Conservation (phyloP, 1,284 basidiomycete species). For the Ceratorhiza oryzae-sativae region DNA sequence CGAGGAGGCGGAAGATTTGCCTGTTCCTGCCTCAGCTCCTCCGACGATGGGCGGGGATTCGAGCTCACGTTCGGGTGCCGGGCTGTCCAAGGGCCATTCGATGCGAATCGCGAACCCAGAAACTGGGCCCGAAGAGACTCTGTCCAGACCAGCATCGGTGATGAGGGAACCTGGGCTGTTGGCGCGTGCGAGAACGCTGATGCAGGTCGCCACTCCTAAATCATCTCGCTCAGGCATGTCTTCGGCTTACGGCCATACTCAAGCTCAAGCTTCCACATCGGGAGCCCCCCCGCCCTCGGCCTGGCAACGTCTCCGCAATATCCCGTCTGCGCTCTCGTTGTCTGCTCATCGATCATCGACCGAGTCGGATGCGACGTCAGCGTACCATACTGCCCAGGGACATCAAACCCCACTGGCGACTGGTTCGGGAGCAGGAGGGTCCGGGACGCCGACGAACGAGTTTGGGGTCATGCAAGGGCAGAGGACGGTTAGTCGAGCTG, state of each 20-base stretch:
- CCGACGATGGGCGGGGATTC: background rate
- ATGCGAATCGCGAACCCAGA: background rate
- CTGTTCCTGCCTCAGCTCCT: background rate
- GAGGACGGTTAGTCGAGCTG: constrained; percentile 1
- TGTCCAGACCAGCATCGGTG: background rate
- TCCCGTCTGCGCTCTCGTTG: background rate
- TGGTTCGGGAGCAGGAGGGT: background rate
- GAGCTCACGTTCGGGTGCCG: background rate
- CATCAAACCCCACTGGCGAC: background rate
- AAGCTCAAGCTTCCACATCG: background rate
- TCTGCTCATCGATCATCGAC: background rate
- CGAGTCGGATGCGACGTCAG: constrained; percentile 23
- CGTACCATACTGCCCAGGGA: constrained; percentile 23
- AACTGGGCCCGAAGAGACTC: background rate
- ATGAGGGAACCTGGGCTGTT: constrained; percentile 13
- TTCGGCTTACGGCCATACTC: background rate
- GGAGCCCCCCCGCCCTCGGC: constrained; percentile 18
- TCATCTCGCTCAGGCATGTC: background rate
- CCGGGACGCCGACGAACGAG: constrained; percentile 18
- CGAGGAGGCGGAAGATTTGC: background rate
- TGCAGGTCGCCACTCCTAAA: background rate
- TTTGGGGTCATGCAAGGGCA: background rate
- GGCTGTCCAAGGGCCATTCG: background rate
- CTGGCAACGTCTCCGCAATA: constrained; percentile 27
- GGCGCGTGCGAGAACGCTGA: constrained; percentile 11